Evolutionary conservation across 495 filamentous ascomycete species (phyloP).

Genomic region (Halenospora varia): DNA sequence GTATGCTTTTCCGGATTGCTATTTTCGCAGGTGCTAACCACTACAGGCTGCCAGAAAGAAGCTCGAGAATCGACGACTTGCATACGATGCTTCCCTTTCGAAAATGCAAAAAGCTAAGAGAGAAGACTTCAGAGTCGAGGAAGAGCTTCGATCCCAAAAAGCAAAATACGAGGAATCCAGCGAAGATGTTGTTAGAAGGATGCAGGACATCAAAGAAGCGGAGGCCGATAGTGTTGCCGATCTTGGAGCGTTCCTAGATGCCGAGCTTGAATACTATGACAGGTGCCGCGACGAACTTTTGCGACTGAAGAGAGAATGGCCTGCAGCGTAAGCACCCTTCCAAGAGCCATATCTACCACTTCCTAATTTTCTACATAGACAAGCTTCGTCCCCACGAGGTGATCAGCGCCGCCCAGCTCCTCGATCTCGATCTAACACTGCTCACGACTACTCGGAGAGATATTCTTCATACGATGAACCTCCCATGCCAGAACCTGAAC

Average conservation of each 20-base stretch:
- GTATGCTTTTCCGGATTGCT: constrained; percentile 35
- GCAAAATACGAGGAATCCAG: constrained; percentile 95
- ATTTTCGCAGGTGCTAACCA: constrained; percentile 6
- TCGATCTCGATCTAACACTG: constrained; percentile 43
- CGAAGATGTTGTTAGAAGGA: constrained; percentile 87
- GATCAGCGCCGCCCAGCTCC: constrained; percentile 28
- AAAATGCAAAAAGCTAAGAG: constrained; percentile 95
- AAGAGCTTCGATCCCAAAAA: constrained; percentile 87
- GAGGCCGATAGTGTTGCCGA: constrained; percentile 83
- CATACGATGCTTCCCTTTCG: constrained; percentile 83
- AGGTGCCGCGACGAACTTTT: constrained; percentile 71
- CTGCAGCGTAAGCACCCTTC: constrained; percentile 21
- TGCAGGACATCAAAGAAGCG: constrained; percentile 94
- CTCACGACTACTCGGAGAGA: constrained; percentile 39
- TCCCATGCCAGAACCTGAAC: constrained; percentile 34
- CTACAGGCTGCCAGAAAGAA: constrained; percentile 81
- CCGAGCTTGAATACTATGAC: constrained; percentile 89
- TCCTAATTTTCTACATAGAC: constrained; percentile 14
- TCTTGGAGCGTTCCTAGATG: constrained; percentile 77
- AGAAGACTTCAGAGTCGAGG: constrained; percentile 90
- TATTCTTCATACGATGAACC: constrained; percentile 37
- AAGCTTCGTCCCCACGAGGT: constrained; percentile 15
- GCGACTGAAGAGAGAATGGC: constrained; percentile 46
- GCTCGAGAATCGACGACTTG: constrained; percentile 84
- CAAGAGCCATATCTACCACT: background rate